Conservation (phyloP, 1,284 basidiomycete genomes). For the Malassezia arunalokei region DNA sequence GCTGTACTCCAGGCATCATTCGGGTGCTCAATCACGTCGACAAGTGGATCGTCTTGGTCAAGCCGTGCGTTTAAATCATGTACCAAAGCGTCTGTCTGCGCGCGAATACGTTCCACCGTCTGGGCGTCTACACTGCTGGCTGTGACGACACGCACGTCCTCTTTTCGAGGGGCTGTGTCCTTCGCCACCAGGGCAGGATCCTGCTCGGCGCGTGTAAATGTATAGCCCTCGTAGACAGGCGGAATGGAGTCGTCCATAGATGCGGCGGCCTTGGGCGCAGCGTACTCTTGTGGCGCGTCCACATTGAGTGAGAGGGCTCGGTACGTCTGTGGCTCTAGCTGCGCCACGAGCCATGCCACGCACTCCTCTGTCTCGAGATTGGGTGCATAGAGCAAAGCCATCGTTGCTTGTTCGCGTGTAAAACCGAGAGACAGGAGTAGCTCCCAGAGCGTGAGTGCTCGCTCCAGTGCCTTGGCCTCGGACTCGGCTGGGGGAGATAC, state of each 20-base stretch:
- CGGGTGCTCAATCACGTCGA: conserved; percentile 34
- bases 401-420: conserved; percentile 57
- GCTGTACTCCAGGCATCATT: conserved; percentile 28
- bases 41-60: conserved; percentile 16
- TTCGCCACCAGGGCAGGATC: neutral
- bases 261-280: neutral
- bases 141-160: neutral
- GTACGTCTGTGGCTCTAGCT: neutral
- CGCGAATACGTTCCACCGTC: conserved; percentile 14
- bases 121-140: conserved; percentile 2
- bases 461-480: conserved; percentile 54
- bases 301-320: neutral
- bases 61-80: conserved; percentile 17
- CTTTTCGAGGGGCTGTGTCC: neutral
- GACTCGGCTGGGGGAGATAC: conserved; percentile 9
- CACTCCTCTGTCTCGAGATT: conserved; percentile 73
- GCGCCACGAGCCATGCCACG: conserved; percentile 49
- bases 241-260: conserved; percentile 28
- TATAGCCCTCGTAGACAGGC: conserved; percentile 23
- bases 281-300: neutral
- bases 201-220: conserved; percentile 18
- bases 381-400: conserved; percentile 57
- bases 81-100: conserved; percentile 13
- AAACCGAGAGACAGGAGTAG: conserved; percentile 76
- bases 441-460: conserved; percentile 67